A percentile compares a stretch with the other conserved stretches of the same genome.
phyloP scores from a whole-genome alignment of 805 yeast genomes.

The Yarrowia keelungensis region DNA sequence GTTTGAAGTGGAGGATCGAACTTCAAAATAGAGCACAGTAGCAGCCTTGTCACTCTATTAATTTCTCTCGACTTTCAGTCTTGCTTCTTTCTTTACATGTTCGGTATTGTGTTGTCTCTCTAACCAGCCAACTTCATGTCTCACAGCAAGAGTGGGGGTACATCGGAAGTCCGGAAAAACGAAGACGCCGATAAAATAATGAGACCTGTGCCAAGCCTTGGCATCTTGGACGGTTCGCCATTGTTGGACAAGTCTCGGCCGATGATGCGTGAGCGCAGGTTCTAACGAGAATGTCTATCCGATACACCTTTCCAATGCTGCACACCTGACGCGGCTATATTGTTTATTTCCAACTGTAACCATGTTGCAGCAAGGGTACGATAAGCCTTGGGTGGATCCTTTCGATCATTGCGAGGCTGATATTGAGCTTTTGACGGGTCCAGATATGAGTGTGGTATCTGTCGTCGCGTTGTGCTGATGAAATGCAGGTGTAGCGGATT shows the following conservation, averaged over 20 bases:
- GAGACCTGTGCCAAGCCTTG: not conserved
- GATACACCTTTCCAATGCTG: no score
- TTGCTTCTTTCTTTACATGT: no score
- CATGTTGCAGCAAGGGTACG: not conserved
- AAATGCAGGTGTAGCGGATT: not conserved
- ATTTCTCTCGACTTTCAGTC: no score
- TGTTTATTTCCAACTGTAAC: conserved; percentile 17
- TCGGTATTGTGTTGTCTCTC: not conserved
- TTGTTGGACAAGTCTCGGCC: not conserved
- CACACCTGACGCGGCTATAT: not conserved
- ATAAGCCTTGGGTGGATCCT: not conserved
- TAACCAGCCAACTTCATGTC: not conserved
- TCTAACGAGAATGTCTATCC: no score
- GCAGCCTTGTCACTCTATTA: not conserved
- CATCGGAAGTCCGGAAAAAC: conserved; percentile 1
- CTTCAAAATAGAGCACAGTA: not conserved
- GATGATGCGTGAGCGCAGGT: not conserved
- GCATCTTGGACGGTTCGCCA: not conserved
- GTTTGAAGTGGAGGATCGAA: not conserved
- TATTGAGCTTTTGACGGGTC: no score
- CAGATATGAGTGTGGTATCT: no score
- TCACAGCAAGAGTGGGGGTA: not conserved
- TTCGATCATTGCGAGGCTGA: no score
- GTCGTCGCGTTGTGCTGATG: not conserved
- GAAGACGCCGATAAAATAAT: not conserved